Evolutionary conservation across 768 basidiomycete species (phyloP), one percentile per base, ranked within the genome.

Genomic region (Amanita phalloides): DNA sequence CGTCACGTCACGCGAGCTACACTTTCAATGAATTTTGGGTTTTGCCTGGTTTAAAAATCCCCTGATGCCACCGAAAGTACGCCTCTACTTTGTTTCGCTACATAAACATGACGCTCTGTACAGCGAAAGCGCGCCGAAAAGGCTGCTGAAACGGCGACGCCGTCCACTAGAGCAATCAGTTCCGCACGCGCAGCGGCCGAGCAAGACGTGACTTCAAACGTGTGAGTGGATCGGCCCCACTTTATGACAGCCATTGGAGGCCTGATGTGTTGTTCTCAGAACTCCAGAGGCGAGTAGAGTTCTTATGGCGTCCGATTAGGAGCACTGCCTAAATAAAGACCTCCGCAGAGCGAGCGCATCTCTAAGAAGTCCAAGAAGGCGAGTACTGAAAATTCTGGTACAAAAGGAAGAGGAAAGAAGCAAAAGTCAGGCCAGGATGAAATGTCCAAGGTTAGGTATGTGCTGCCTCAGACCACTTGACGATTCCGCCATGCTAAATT

Each of bases 41-140:
- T 25, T 44, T 44, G 46, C 56, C 57, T 52, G 55, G 48, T 55
- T 57, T 30, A 9, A 33, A 49, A 28, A 13, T 50, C 4, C 8
- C 30, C 30, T 14, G 17, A 72, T 72, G 72, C 64, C 70, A 38
- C 66, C 68, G 21, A 71, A 72, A 56, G 70, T 70, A 41, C 11
- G 56, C 51, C 43, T 23, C 39, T 44, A 4, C 21, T 41, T 13
- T 6, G 5, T 25, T 17, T 6, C 53, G 57, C 47, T 28, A 35
- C 28, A 10, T 7, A 30, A 33, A 9, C 5, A 25, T 33, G 28
- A 35, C 26, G 35, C 44, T 37, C 36, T 36, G 39, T 23, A 6
- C 60, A 86, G 84, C 71, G 84, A 57, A 86, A 85, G 70, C 80
- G 76, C 64, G 64, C 65, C 21, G 74, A 73, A 28, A 72, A 73